These are phyloP conservation scores for Coniella lustricola DNA, from an alignment of 2,329 filamentous ascomycete species.

Conservation along the genomic window DNA sequence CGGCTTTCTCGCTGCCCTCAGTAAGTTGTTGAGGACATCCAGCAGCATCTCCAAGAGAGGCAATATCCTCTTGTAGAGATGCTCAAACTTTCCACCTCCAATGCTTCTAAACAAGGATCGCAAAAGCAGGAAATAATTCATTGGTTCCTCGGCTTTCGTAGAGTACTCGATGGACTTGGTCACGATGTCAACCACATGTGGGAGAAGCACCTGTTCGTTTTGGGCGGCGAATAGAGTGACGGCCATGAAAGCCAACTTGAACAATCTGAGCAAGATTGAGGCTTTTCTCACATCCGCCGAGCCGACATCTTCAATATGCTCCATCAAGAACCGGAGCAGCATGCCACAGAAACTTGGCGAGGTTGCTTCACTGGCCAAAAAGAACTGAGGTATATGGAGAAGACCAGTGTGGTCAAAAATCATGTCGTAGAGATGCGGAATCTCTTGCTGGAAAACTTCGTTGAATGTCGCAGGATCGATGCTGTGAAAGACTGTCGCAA, in stretches of 20 bases:
- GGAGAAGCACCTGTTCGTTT: constrained; percentile 91
- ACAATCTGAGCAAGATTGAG: constrained; percentile 84
- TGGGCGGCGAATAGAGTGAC: constrained; percentile 91
- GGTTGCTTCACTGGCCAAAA: constrained; percentile 96
- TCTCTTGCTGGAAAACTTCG: constrained; percentile 96
- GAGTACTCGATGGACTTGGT: constrained; percentile 96
- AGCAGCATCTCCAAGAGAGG: constrained; percentile 95
- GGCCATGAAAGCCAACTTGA: constrained; percentile 98
- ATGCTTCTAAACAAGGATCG: constrained; percentile 93
- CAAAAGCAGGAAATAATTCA: constrained; percentile 95
- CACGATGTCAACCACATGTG: constrained; percentile 94
- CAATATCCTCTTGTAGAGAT: constrained; percentile 95
- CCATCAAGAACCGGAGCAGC: constrained; percentile 96
- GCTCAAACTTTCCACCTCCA: constrained; percentile 92
- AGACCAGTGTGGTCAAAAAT: constrained; percentile 95
- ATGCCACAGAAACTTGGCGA: constrained; percentile 97
- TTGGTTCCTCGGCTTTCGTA: constrained; percentile 90
- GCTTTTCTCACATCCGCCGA: constrained; percentile 88
- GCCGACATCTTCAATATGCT: constrained; percentile 89
- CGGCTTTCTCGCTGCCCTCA: constrained; percentile 84
- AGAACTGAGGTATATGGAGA: constrained; percentile 93
- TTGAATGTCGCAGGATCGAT: constrained; percentile 98
- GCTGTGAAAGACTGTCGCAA: constrained; percentile 96
- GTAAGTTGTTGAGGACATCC: constrained; percentile 90
- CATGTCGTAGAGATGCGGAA: constrained; percentile 92